Percentiles rank a stretch among this genome's conserved stretches.
Evolutionary conservation across 164 flowering plant species (phyloP).

Genomic region (Cinnamomum micranthum): DNA sequence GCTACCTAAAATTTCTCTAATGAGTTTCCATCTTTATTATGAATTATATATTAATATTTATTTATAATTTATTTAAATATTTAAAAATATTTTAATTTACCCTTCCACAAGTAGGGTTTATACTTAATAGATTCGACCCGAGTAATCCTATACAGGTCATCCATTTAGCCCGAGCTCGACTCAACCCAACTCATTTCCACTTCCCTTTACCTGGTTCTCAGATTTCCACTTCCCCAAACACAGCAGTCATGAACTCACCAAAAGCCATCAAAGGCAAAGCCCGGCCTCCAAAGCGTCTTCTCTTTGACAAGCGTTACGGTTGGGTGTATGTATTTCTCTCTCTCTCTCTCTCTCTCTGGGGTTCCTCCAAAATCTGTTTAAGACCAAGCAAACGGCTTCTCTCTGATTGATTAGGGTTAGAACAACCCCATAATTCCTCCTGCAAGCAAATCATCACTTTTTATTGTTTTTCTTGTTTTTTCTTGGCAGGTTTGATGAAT

Average conservation of each 20-base stretch:
- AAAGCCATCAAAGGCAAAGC: neutral
- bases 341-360: constrained; percentile 19
- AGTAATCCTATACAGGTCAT: no score
- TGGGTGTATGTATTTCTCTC: constrained; percentile 39
- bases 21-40: no score
- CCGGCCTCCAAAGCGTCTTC: constrained; percentile 28
- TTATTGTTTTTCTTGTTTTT: neutral
- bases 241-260: neutral
- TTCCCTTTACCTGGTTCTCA: no score
- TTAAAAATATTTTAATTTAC: no score
- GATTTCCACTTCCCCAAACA: neutral
- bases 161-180: no score
- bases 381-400: neutral
- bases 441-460: neutral
- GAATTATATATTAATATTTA: no score
- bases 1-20: no score
- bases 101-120: no score
- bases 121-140: no score
- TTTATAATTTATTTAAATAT: no score
- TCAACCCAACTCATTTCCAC: no score
- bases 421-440: neutral
- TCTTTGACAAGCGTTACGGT: constrained; percentile 58
- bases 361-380: neutral
- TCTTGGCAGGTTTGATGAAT: constrained; percentile 43
- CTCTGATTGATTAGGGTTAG: neutral